These are phyloP conservation scores for Glarea lozoyensis DNA, from an alignment of 495 filamentous ascomycete genomes.

Conservation along the genomic window DNA sequence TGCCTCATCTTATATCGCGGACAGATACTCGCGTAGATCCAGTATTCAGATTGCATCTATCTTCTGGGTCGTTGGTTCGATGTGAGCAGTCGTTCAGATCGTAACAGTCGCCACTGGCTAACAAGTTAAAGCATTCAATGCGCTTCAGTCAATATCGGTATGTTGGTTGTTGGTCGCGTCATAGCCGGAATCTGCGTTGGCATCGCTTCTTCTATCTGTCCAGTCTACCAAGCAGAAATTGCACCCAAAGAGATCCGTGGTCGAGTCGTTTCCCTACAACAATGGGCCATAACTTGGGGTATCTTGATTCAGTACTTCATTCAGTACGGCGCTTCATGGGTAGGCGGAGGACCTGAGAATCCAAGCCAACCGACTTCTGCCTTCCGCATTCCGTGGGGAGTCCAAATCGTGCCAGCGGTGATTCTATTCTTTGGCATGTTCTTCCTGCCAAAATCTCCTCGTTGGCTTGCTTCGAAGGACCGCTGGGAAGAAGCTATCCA, in stretches of 20 bases:
- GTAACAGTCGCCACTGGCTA: not conserved
- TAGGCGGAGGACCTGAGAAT: constrained; percentile 48
- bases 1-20: constrained; percentile 54
- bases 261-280: constrained; percentile 62
- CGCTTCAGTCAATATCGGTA: constrained; percentile 48
- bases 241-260: constrained; percentile 72
- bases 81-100: constrained; percentile 27
- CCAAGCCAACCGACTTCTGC: constrained; percentile 47
- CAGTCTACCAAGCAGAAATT: constrained; percentile 73
- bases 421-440: constrained; percentile 58
- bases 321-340: constrained; percentile 58
- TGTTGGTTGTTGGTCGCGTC: constrained; percentile 62
- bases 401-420: constrained; percentile 63
- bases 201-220: constrained; percentile 65
- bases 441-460: constrained; percentile 63
- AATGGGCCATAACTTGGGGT: constrained; percentile 74
- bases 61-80: constrained; percentile 65
- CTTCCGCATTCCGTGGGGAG: constrained; percentile 66
- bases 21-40: constrained; percentile 57
- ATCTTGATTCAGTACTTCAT: constrained; percentile 61
- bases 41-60: constrained; percentile 61
- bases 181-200: constrained; percentile 67
- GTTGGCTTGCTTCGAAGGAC: constrained; percentile 67
- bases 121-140: constrained; percentile 39
- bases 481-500: constrained; percentile 65